Evolutionary conservation across 2,329 filamentous ascomycete species (phyloP), one percentile per base, ranked within the genome.

Genomic region (Talaromyces piceae): DNA sequence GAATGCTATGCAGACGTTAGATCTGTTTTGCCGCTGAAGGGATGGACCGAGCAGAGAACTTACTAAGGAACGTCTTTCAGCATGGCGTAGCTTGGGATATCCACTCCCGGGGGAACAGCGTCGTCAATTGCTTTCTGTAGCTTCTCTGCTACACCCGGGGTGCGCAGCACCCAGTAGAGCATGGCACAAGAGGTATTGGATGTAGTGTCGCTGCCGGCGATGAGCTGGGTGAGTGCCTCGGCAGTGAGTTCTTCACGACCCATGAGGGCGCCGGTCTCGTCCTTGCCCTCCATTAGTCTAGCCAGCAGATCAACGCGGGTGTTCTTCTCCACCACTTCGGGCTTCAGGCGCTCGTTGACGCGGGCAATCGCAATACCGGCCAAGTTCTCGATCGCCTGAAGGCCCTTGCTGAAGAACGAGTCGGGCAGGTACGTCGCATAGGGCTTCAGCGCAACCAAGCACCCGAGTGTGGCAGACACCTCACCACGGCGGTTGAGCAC

Each of bases 401-500:
- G 71, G 9, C 89, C 89, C 56, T 87, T 74, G 58, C 72, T 78
- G 74, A 93, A 94, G 74, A 94, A 94, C 1, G 84, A 79, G 62
- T 94, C 88, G 0, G 89, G 88, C 8, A 95, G 70, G 67, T 84
- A 91, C 60, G 81, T 82, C 16, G 89, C 90, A 58, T 82, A 94
- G 0, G 88, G 87, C 66, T 87, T 91, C 45, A 95, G 73, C 53
- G 73, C 69, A 0, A 90, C 88, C 50, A 84, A 73, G 61, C 82
- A 87, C 1, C 90, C 90, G 3, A 96, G 75, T 0, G 89, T 83
- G 3, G 83, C 87, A 11, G 85, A 91, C 26, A 95, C 88, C 63
- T 95, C 90, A 50, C 90, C 91, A 45, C 90, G 79, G 12, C 90
- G 81, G 71, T 95, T 95, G 50, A 95, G 75, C 3, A 95, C 91